Evolutionary conservation across 495 filamentous ascomycete genomes (phyloP), one percentile per base, ranked within the genome.

Genomic region (Lasiosphaeris hirsuta): DNA sequence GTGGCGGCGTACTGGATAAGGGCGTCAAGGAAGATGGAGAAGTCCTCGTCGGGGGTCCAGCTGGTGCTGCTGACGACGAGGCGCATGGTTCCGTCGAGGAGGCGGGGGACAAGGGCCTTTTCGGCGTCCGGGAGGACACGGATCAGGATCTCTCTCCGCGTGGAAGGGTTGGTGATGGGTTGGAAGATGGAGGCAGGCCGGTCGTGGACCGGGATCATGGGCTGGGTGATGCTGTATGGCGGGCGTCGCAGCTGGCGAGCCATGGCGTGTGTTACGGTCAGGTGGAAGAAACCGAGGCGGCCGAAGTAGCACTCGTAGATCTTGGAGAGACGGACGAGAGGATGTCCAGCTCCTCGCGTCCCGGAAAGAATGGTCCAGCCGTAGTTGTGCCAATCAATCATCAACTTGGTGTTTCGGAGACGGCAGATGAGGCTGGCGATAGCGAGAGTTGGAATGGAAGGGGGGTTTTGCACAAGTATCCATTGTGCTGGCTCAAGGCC

Each of bases 331-430:
- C 62, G 75, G 13, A 97, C 92, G 7, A 97, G 78, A 0, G 89
- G 90, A 68, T 96, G 93, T 55, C 43, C 80, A 71, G 39, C 85
- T 66, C 74, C 90, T 82, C 66, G 89, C 63, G 62, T 78, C 40
- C 72, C 70, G 18, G 89, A 84, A 4, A 99, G 84, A 56, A 97
- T 93, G n/a, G 89, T 92, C 79, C 90, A 96, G 59, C 94, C 93
- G 71, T 96, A 96, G 71, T 99, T 99, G 76, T 99, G 94, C 94
- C 94, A 99, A 73, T 99, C 94, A 55, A 97, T 90, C 37, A 97
- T 79, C 2, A 97, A 82, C 54, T 80, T 81, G 19, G 89, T 93
- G 57, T 90, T 85, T 40, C 95, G 89, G 51, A 96, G 74, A 64
- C 83, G 84, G 66, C 88, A 91, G 48, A 89, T 75, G 9, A 91